Conservation (phyloP, 2,329 filamentous ascomycete genomes). For the Colletotrichum tropicale region DNA sequence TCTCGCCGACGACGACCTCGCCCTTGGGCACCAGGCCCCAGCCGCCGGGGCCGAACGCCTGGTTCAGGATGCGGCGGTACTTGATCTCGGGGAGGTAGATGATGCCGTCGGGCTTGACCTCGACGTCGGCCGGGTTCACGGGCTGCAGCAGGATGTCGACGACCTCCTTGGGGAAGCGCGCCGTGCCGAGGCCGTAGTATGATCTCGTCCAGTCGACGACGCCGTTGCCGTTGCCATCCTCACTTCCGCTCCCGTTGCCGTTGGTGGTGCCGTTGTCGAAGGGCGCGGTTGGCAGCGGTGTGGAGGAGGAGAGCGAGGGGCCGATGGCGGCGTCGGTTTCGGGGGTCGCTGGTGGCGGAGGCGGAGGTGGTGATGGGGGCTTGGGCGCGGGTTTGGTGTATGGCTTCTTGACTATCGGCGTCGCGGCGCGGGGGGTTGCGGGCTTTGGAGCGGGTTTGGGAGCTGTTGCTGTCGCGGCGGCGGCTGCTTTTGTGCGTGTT, state of each 20-base stretch:
- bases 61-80: slow-evolving; percentile 88
- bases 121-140: slow-evolving; percentile 76
- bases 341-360: not conserved
- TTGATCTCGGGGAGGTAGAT: slow-evolving; percentile 98
- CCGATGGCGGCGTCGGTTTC: not conserved
- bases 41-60: slow-evolving; percentile 90
- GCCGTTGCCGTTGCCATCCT: slow-evolving; percentile 8
- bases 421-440: not conserved
- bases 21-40: slow-evolving; percentile 93
- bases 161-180: slow-evolving; percentile 74
- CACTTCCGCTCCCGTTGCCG: not conserved
- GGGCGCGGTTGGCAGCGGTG: not conserved
- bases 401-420: not conserved
- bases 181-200: slow-evolving; percentile 77
- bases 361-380: not conserved
- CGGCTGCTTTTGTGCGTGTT: not conserved
- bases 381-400: not conserved
- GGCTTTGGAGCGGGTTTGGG: not conserved
- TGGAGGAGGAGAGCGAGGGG: not conserved
- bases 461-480: not conserved
- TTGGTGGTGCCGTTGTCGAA: not conserved
- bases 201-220: slow-evolving; percentile 79
- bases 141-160: slow-evolving; percentile 71
- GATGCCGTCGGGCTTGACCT: slow-evolving; percentile 97
- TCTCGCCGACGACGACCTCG: slow-evolving; percentile 83